A percentile compares a stretch with the other conserved stretches of the same genome.
Evolutionary conservation across 2,329 filamentous ascomycete genomes (phyloP).

Genomic region (Diaporthe eres): DNA sequence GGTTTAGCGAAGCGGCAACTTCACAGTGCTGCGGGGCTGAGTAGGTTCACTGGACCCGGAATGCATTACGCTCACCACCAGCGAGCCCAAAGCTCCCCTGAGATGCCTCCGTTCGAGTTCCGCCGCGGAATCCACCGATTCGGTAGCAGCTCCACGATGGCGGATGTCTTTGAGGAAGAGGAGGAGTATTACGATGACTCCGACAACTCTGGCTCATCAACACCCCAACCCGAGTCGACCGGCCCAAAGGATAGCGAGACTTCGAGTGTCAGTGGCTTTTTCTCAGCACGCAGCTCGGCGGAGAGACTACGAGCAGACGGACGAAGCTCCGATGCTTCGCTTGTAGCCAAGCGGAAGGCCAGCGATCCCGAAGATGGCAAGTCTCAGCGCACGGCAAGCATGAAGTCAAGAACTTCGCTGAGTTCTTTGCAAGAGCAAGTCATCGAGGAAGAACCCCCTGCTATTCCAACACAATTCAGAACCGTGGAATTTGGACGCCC

Average conservation of each 20-base stretch:
- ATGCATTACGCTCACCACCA: conserved; percentile 79
- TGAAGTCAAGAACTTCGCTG: conserved; percentile 64
- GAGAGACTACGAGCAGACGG: conserved; percentile 29
- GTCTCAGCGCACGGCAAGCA: conserved; percentile 53
- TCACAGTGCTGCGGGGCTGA: conserved; percentile 82
- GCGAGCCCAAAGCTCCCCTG: conserved; percentile 84
- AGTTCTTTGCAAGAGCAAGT: conserved; percentile 67
- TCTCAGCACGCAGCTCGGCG: conserved; percentile 38
- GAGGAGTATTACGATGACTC: conserved; percentile 74
- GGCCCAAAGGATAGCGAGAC: conserved; percentile 49
- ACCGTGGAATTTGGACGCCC: conserved; percentile 40
- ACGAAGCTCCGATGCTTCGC: conserved; percentile 38
- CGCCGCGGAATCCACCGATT: conserved; percentile 72
- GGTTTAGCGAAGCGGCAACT: conserved; percentile 75
- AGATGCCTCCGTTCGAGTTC: conserved; percentile 81
- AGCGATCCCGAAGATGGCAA: conserved; percentile 61
- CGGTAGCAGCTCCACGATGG: conserved; percentile 81
- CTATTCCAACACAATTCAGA: conserved; percentile 50
- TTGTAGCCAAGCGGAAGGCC: conserved; percentile 58
- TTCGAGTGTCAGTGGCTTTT: conserved; percentile 31
- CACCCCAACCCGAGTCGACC: conserved; percentile 54
- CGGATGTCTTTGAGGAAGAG: conserved; percentile 89
- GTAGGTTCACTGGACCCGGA: conserved; percentile 76
- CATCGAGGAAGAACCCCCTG: conserved; percentile 62
- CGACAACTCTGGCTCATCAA: conserved; percentile 54